Evolutionary conservation across 305 asterid species (phyloP).

Genomic region (Ilex paraguariensis): DNA sequence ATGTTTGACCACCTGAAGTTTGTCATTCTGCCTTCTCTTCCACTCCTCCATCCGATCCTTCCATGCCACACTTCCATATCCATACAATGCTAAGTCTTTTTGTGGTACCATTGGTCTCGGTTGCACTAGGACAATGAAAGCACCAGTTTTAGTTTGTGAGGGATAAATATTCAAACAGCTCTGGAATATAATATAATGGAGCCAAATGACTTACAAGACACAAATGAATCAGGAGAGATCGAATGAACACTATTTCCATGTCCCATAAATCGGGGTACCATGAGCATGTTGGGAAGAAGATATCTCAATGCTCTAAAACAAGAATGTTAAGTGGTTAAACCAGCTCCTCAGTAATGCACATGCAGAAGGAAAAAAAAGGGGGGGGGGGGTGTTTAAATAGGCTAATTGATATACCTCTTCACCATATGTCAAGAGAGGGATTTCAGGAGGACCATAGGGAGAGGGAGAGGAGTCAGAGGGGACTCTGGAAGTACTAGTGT

Average conservation of each 20-base stretch:
- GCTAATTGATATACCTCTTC: constrained; percentile 56
- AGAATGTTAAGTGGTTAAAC: constrained; percentile 1
- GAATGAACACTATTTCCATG: constrained; percentile 33
- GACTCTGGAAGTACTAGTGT: constrained; percentile 33
- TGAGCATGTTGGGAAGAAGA: constrained; percentile 54
- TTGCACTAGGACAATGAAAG: constrained; percentile 35
- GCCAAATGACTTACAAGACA: constrained; percentile 42
- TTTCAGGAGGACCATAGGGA: constrained; percentile 29
- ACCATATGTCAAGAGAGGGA: constrained; percentile 71
- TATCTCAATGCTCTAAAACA: constrained; percentile 46
- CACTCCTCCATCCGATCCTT: constrained; percentile 90
- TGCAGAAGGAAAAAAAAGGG: background rate
- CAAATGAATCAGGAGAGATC: constrained; percentile 31
- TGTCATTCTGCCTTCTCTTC: constrained; percentile 67
- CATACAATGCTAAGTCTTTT: constrained; percentile 71
- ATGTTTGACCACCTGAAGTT: constrained; percentile 63
- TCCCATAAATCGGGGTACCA: constrained; percentile 46
- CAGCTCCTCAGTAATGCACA: background rate
- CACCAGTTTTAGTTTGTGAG: constrained; percentile 4
- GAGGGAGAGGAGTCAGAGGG: constrained; percentile 36
- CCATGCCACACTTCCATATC: constrained; percentile 97
- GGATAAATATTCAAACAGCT: background rate
- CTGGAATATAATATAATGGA: background rate
- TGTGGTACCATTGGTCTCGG: constrained; percentile 80
- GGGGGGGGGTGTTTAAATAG: background rate